These are phyloP conservation scores for Geosiphon pyriformis DNA, from an alignment of 192 early-diverging fungal genomes.

Conservation along the genomic window DNA sequence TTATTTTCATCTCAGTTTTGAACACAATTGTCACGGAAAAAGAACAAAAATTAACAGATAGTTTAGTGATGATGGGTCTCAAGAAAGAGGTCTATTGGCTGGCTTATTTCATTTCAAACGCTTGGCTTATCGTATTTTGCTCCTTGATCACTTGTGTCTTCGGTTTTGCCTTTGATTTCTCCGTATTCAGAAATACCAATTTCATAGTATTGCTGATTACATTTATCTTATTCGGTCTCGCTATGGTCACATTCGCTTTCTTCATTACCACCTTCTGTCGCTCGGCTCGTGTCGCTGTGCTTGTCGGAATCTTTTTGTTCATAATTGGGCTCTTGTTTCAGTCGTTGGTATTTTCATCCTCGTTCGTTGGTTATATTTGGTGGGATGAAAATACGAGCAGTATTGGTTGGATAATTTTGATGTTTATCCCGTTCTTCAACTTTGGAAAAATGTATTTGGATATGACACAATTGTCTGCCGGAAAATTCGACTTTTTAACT, in stretches of 20 bases:
- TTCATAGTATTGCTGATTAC: constrained; percentile 51
- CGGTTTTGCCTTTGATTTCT: constrained; percentile 57
- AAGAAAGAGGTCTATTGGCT: constrained; percentile 63
- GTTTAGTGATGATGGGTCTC: constrained; percentile 79
- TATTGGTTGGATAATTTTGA: constrained; percentile 28
- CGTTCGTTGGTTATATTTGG: constrained; percentile 47
- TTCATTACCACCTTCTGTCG: constrained; percentile 67
- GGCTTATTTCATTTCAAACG: constrained; percentile 53
- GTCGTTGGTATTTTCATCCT: constrained; percentile 43
- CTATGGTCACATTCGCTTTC: constrained; percentile 66
- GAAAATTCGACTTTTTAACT: constrained; percentile 47
- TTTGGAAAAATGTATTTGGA: constrained; percentile 68
- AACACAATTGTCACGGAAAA: constrained; percentile 73
- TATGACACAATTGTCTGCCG: constrained; percentile 46
- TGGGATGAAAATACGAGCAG: constrained; percentile 32
- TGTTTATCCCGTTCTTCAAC: constrained; percentile 53
- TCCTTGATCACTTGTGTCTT: constrained; percentile 53
- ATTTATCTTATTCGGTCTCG: constrained; percentile 71
- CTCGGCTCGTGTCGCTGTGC: constrained; percentile 51
- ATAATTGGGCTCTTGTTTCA: constrained; percentile 74
- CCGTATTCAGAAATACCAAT: constrained; percentile 57
- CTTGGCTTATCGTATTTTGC: constrained; percentile 49
- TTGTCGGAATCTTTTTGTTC: constrained; percentile 75
- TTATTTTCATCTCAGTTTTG: constrained; percentile 51
- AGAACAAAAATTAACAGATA: constrained; percentile 61